Evolutionary conservation across 306 rosid genomes (phyloP), one percentile per base, ranked within the genome.

Genomic region (Astragalus membranaceus): DNA sequence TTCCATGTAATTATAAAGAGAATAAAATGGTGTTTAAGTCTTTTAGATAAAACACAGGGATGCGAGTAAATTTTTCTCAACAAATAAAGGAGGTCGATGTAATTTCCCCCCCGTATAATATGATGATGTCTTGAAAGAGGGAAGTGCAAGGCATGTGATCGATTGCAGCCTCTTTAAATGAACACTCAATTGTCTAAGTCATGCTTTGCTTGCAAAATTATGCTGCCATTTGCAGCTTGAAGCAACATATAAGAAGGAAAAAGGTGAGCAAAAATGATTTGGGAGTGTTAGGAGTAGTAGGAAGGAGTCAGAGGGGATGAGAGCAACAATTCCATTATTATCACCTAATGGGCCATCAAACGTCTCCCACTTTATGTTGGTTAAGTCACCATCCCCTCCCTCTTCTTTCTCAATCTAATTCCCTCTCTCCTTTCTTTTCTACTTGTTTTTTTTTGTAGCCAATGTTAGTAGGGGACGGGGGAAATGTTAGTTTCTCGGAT

Each of bases 261-360:
- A 63, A 75, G 76, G 62, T 73, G 44, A 70, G 42, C 72, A 60
- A 48, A 79, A 67, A 78, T 78, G 69, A 80, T 77, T 64, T 71
- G 49, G 41, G 58, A 73, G 47, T 73, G 78, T 80, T 71, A 75
- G 76, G 76, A 78, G 65, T 82, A 73, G 65, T 82, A 73, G 65
- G 65, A 59, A 35, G 0, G 17, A 63, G 57, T 80, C 84, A 78
- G 83, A 71, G 83, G 76, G 84, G 89, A 78, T 82, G 89, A 80
- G 77, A 81, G 85, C 83, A 75, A 78, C 89, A 26, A 26, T 78
- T 82, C 82, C 88, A 81, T 81, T 83, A 81, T 81, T 20, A 58
- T 23, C 73, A 67, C 75, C 58, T 35, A 70, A 63, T 69, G 89
- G 89, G 50, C 64, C 92, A 78, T 62, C 36, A 48, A 61, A 17